Conservation (phyloP, 148 eudicot species). For the Gaultheria prostrata region DNA sequence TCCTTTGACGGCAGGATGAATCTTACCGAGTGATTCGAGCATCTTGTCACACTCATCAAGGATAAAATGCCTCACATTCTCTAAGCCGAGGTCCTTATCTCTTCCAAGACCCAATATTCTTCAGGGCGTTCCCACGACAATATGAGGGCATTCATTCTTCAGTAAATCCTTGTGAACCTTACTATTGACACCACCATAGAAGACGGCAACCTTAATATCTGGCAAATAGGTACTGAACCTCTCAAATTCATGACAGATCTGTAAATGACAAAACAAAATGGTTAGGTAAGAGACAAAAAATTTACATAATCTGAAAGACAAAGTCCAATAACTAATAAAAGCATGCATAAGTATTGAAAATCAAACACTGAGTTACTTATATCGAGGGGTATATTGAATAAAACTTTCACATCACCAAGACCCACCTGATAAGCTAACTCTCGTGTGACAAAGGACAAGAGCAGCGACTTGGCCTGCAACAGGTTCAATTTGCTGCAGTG, state of each 20-base stretch:
- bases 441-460: slow-evolving; percentile 60
- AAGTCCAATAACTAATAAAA: not conserved
- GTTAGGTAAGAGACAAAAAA: not conserved
- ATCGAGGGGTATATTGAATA: not conserved
- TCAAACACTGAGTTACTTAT: not conserved
- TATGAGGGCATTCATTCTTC: slow-evolving; percentile 61
- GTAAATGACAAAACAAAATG: too few species aligned
- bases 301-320: not conserved
- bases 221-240: slow-evolving; percentile 55
- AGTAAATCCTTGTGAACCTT: slow-evolving; percentile 52
- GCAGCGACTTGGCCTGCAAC: slow-evolving; percentile 64
- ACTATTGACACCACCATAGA: slow-evolving; percentile 60
- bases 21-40: slow-evolving; percentile 60
- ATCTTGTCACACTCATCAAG: slow-evolving; percentile 64
- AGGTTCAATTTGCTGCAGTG: slow-evolving; percentile 60
- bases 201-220: slow-evolving; percentile 56
- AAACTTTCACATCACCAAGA: not conserved
- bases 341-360: not conserved
- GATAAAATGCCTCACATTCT: slow-evolving; percentile 62
- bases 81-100: slow-evolving; percentile 50
- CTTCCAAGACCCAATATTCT: slow-evolving; percentile 50
- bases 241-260: slow-evolving; percentile 61
- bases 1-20: not conserved
- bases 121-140: slow-evolving; percentile 68
- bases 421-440: slow-evolving; percentile 59